Conservation (phyloP, 208 protist genomes). For the Acanthamoeba pearcei region DNA sequence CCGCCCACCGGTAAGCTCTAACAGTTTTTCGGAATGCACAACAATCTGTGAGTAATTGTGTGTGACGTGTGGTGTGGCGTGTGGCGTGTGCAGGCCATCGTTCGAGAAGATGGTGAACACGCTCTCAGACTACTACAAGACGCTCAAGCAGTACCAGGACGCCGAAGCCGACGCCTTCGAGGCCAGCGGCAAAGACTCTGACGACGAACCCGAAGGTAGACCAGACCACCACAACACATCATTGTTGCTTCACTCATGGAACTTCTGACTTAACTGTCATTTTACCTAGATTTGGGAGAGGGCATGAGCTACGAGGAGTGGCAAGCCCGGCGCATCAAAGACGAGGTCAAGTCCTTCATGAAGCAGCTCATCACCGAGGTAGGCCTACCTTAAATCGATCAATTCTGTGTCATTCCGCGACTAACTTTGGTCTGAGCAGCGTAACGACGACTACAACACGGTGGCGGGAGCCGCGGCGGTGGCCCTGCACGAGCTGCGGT, state of each 20-base stretch:
- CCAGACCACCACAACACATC: neutral
- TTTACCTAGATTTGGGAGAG: neutral
- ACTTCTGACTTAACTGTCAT: too few relatives aligned
- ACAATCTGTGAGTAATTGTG: neutral
- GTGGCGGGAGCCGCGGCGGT: neutral
- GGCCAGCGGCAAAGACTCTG: neutral
- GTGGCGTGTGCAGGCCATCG: slow-evolving; percentile 25
- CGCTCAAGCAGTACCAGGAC: slow-evolving; percentile 55
- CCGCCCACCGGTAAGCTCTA: slow-evolving; percentile 2
- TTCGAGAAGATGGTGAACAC: slow-evolving; percentile 67
- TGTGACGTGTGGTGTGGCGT: neutral
- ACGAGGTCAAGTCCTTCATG: slow-evolving; percentile 58
- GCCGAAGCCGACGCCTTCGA: slow-evolving; percentile 13
- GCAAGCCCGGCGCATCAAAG: neutral
- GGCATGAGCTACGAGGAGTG: slow-evolving; percentile 41
- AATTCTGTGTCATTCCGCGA: neutral
- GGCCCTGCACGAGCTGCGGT: neutral
- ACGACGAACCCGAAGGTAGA: neutral
- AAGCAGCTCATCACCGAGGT: slow-evolving; percentile 45
- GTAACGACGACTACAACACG: neutral
- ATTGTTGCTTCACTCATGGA: neutral
- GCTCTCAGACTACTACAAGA: slow-evolving; percentile 58
- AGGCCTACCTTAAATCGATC: too few relatives aligned
- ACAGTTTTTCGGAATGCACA: neutral
- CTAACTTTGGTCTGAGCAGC: neutral